phyloP scores from a whole-genome alignment of 331 rosid genomes.

The Saraca asoca region DNA sequence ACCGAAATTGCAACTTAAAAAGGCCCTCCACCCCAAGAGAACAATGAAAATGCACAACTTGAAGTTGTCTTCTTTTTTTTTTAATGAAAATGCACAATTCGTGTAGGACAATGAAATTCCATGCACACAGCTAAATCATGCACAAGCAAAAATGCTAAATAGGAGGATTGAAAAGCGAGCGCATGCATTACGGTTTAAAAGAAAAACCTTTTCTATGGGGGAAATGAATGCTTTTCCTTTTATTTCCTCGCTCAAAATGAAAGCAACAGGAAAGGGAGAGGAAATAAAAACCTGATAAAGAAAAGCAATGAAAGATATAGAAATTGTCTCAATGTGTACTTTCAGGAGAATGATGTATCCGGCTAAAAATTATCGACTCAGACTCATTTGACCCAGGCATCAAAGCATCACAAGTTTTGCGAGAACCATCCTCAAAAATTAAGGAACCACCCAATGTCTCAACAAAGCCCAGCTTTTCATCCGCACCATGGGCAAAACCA shows the following conservation, averaged over 20 bases:
- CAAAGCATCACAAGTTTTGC: constrained; percentile 81
- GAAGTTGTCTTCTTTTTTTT: no score
- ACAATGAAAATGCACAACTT: no score
- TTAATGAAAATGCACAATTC: no score
- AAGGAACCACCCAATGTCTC: constrained; percentile 57
- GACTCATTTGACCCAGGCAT: constrained; percentile 89
- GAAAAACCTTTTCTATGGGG: constrained; percentile 27
- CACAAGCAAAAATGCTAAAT: constrained; percentile 32
- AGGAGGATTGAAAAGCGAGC: constrained; percentile 28
- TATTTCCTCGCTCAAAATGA: constrained; percentile 47
- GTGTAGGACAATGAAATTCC: no score
- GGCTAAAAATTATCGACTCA: constrained; percentile 94
- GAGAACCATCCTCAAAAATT: constrained; percentile 60
- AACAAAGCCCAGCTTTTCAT: constrained; percentile 51
- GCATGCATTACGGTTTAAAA: constrained; percentile 29
- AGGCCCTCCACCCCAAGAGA: no score
- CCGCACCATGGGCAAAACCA: constrained; percentile 33
- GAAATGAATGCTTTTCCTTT: constrained; percentile 44
- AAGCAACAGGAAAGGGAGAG: constrained; percentile 40
- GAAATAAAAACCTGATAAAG: constrained; percentile 44
- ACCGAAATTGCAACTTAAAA: no score
- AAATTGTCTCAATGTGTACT: constrained; percentile 99
- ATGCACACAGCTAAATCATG: constrained; percentile 17
- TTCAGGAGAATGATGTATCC: constrained; percentile 99
- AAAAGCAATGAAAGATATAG: constrained; percentile 61